Evolutionary conservation across 2,329 filamentous ascomycete genomes (phyloP), one percentile per base, ranked within the genome.

Genomic region (Cercospora sojina): DNA sequence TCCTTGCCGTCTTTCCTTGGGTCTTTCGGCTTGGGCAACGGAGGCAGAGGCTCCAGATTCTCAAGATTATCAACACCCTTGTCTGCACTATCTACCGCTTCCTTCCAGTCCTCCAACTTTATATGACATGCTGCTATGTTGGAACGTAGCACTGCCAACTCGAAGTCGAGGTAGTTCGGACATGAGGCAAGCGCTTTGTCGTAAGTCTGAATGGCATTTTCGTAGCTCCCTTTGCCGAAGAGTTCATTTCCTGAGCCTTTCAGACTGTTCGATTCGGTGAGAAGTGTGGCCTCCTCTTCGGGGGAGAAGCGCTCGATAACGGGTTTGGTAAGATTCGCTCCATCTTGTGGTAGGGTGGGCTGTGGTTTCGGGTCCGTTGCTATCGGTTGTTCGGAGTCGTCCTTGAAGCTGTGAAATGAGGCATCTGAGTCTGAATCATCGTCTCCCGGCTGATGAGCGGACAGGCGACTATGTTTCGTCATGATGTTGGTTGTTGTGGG

Each of bases 81-180:
- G 0, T 88, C 91, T 0, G 93, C 93, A 9, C 87, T 85, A 58
- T 89, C 88, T 51, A 93, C 85, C 9, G 92, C 91, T 31, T 91
- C 88, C 71, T 93, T 92, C 91, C 93, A 97, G 68, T 94, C 89
- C 67, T 88, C 84, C 3, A 96, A 83, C 77, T 96, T 96, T 63
- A 98, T 78, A 73, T 97, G 88, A 76, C 93, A 97, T 9, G 93
- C 94, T 1, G 94, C 87, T 71, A 97, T 90, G 81, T 98, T 98
- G 77, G 91, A 93, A 66, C 90, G 88, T 5, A 98, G 83, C 9
- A 98, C 91, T 27, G 93, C 92, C 69, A 94, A 84, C 72, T 97
- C 92, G 80, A 92, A 97, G 77, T 94, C 88, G 27, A 96, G 86
- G 77, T 96, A 96, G 70, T 87, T 89, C 1, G 94, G 94, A 74